Conservation (phyloP, 176 grass and related monocot species). For the Elymus sibiricus region DNA sequence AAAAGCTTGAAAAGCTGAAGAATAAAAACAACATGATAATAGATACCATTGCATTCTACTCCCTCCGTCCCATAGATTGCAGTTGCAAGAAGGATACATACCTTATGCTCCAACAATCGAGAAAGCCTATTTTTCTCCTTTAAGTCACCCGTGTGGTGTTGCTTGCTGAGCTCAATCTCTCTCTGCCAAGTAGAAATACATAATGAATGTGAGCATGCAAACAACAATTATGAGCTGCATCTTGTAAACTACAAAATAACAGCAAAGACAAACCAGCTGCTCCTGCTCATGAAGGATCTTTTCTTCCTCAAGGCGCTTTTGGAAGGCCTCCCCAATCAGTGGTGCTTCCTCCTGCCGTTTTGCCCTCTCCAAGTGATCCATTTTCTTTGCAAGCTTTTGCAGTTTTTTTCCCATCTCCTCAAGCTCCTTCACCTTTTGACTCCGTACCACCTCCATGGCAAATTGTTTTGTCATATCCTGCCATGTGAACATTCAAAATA, state of each 20-base stretch:
- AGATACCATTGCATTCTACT: neutral
- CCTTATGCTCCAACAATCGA: constrained; percentile 66
- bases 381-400: constrained; percentile 71
- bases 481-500: constrained; percentile 14
- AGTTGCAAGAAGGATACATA: neutral
- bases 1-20: neutral
- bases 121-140: constrained; percentile 85
- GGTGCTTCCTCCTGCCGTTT: constrained; percentile 74
- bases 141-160: constrained; percentile 82
- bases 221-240: neutral
- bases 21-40: neutral
- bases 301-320: constrained; percentile 62
- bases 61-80: too few species aligned
- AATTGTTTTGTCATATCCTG: constrained; percentile 72
- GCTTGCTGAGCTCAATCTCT: constrained; percentile 86
- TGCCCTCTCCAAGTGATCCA: constrained; percentile 89
- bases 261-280: constrained; percentile 56
- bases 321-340: constrained; percentile 71
- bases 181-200: constrained; percentile 47
- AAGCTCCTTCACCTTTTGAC: constrained; percentile 66
- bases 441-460: constrained; percentile 60
- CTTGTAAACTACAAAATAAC: constrained; percentile 1
- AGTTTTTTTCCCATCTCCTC: constrained; percentile 81
- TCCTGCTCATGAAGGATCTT: constrained; percentile 69
- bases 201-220: neutral